A percentile compares a stretch with the other conserved stretches of the same genome.
Evolutionary conservation across 1,284 basidiomycete species (phyloP).

Genomic region (Laetiporus sulphureus): DNA sequence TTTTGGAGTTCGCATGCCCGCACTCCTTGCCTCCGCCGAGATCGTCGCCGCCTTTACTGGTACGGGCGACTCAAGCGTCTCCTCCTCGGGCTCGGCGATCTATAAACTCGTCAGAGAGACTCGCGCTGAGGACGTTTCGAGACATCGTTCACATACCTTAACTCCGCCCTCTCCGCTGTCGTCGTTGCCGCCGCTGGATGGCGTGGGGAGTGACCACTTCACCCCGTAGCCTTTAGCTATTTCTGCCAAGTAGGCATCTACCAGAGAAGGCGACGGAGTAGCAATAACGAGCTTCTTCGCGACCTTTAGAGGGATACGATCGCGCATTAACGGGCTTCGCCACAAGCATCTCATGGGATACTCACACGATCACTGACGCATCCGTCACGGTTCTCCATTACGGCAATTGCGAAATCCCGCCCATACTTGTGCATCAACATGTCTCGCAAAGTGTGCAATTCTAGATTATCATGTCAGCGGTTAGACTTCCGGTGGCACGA

Average conservation of each 20-base stretch:
- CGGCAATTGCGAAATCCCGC: conserved; percentile 71
- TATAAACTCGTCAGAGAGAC: no score
- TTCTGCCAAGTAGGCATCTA: conserved; percentile 83
- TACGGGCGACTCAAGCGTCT: conserved; percentile 13
- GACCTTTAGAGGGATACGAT: conserved; percentile 39
- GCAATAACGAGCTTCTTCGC: conserved; percentile 63
- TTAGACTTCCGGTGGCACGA: not conserved
- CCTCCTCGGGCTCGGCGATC: no score
- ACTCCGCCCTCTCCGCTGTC: conserved; percentile 25
- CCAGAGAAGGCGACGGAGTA: conserved; percentile 68
- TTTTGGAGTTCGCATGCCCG: conserved; percentile 29
- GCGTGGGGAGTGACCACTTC: conserved; percentile 48
- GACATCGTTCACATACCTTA: no score
- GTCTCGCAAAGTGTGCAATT: conserved; percentile 87
- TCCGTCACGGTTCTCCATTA: conserved; percentile 79
- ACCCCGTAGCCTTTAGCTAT: conserved; percentile 86
- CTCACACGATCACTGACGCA: conserved; percentile 76
- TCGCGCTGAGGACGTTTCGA: no score
- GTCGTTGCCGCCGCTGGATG: conserved; percentile 20
- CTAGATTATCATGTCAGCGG: no score
- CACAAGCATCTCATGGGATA: conserved; percentile 9
- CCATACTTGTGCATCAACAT: conserved; percentile 93
- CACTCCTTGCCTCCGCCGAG: conserved; percentile 26
- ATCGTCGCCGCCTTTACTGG: conserved; percentile 22
- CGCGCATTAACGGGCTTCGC: not conserved